Evolutionary conservation across 768 basidiomycete species (phyloP), one percentile per base, ranked within the genome.

Genomic region (Mycena floridula): DNA sequence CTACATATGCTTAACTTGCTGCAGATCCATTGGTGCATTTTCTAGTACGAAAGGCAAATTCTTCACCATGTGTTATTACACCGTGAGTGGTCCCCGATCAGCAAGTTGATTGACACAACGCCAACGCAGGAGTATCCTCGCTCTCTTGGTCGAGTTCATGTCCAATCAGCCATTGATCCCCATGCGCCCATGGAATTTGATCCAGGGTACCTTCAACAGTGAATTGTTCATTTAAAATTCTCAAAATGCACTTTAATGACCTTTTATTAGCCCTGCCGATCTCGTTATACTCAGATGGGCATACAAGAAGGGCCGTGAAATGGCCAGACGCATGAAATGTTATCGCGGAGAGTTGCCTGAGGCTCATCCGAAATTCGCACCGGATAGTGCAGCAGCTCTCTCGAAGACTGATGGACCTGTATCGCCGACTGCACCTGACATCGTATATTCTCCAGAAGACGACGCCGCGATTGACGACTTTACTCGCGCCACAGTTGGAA

Each of bases 291-390:
- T 81, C 37, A 63, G 63, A 43, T 76, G 76, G 68, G 64, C 54
- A 0, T 84, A 82, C 57, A 85, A 84, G 50, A 69, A 68, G 43
- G 43, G 55, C 3, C 68, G 81, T 2, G 81, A 85, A 59, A 49
- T 77, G 8, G 62, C 65, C 3, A 71, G 82, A 26, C 74, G 82
- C 13, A 78, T 81, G 72, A 53, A 63, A 5, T 40, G 51, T 23
- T 73, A 65, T 49, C 61, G 66, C 32, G 74, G 74, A 2, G 72
- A 71, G 41, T 50, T 64, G 7, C 35, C 45, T 12, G 44, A 47
- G 4, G 60, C 51, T 1, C 68, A 74, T 48, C 73, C 73, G 0
- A 43, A 28, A 9, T 74, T 69, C 50, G 58, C 64, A 21, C 52
- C 53, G 26, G 64, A 57, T 26, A 69, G 63, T 37, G 50, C 55